Evolutionary conservation across 176 grass and related monocot genomes (phyloP).

Genomic region (Oryza glaberrima): DNA sequence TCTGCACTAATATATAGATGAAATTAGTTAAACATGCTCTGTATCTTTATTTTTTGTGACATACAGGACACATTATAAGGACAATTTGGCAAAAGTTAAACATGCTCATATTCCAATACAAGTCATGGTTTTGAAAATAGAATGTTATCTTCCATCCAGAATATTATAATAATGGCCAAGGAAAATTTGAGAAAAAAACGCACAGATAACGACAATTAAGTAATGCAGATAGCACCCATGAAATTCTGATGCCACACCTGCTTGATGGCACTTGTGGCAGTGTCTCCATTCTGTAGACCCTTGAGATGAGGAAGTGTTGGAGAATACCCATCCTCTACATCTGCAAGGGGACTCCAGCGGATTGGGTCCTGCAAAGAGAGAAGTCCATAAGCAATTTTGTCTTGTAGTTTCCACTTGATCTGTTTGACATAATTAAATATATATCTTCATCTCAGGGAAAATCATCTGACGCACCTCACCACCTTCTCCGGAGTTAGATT

Average conservation of each 20-base stretch:
- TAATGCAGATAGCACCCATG: neutral
- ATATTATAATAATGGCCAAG: neutral
- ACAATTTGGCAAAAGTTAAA: constrained; percentile 7
- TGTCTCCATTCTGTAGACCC: constrained; percentile 99
- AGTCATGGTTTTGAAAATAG: constrained; percentile 26
- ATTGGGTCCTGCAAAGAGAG: constrained; percentile 79
- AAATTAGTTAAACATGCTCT: constrained; percentile 27
- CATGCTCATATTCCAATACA: neutral
- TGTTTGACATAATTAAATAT: constrained; percentile 23
- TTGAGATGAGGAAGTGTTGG: constrained; percentile 99
- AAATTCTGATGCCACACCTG: constrained; percentile 62
- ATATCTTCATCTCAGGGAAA: constrained; percentile 30
- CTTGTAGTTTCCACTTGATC: constrained; percentile 31
- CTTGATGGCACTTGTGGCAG: constrained; percentile 98
- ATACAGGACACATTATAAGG: neutral
- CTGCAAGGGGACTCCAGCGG: constrained; percentile 94
- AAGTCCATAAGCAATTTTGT: constrained; percentile 40
- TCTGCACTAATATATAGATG: neutral
- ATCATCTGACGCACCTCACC: constrained; percentile 77
- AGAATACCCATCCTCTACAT: constrained; percentile 99
- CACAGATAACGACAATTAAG: constrained; percentile 10
- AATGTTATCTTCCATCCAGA: neutral
- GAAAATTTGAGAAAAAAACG: constrained; percentile 19
- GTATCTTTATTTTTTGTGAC: constrained; percentile 7
- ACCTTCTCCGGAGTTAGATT: constrained; percentile 99